phyloP scores from a whole-genome alignment of 306 rosid genomes.

The Purshia tridentata region DNA sequence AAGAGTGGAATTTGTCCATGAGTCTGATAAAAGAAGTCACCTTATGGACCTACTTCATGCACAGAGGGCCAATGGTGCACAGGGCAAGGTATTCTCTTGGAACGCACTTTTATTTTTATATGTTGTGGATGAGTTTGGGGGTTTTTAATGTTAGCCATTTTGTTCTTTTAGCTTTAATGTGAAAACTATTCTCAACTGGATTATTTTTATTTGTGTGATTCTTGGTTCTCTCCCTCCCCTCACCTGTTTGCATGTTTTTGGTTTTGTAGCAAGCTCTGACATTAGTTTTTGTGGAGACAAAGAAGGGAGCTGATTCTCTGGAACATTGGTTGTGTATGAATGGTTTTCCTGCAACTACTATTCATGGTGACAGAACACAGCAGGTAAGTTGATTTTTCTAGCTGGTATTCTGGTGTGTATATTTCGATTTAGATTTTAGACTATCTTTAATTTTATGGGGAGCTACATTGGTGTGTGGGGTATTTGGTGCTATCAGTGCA shows the following conservation, averaged over 20 bases:
- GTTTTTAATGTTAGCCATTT: not conserved
- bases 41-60: constrained; percentile 98
- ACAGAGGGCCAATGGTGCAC: constrained; percentile 74
- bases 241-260: not conserved
- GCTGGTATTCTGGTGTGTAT: not conserved
- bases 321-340: constrained; percentile 84
- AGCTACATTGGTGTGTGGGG: not conserved
- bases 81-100: constrained; percentile 60
- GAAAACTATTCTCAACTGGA: not conserved
- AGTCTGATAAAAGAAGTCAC: constrained; percentile 92
- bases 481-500: not conserved
- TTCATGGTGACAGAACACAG: constrained; percentile 95
- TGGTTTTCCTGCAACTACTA: constrained; percentile 94
- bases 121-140: not conserved
- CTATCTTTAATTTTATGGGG: not conserved
- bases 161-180: not conserved
- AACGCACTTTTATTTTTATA: constrained; percentile 5
- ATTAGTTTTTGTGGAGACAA: constrained; percentile 95
- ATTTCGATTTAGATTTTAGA: not conserved
- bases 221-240: not conserved
- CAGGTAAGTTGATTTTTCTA: constrained; percentile 47
- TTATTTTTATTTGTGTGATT: not conserved
- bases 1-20: constrained; percentile 90
- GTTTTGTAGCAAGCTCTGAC: constrained; percentile 79
- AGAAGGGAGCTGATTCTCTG: constrained; percentile 94